Evolutionary conservation across 345 rosid genomes (phyloP).

Genomic region (Citrus australasica): DNA sequence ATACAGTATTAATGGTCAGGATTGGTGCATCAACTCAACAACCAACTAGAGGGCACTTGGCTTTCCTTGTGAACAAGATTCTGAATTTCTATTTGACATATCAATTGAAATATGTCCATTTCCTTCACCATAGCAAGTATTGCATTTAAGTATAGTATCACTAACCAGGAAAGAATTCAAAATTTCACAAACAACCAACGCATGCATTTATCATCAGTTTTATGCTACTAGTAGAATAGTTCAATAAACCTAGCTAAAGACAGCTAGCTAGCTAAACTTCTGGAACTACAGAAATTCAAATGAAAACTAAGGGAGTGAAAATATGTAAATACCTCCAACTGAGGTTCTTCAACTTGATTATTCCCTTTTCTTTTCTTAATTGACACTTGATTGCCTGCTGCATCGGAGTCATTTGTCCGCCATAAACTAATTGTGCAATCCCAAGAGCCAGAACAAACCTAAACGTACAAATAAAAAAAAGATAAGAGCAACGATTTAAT

Average conservation of each 20-base stretch:
- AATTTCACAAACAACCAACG: neutral
- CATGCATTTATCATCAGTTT: neutral
- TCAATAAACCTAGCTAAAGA: neutral
- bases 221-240: neutral
- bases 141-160: neutral
- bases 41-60: neutral
- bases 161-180: neutral
- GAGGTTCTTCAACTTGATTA: constrained; percentile 55
- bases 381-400: constrained; percentile 52
- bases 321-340: constrained; percentile 56
- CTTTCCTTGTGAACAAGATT: neutral
- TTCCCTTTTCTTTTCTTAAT: constrained; percentile 84
- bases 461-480: constrained; percentile 1
- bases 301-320: neutral
- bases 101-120: neutral
- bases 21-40: neutral
- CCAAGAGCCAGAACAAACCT: constrained; percentile 98
- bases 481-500: constrained; percentile 6
- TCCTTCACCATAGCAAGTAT: neutral
- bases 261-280: neutral
- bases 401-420: constrained; percentile 50
- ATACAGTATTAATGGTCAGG: neutral
- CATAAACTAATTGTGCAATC: constrained; percentile 85
- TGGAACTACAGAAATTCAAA: constrained; percentile 7
- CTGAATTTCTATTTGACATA: neutral